Base-by-base conservation (phyloP, 495 filamentous ascomycete species). In the Trichoderma parareesei region DNA sequence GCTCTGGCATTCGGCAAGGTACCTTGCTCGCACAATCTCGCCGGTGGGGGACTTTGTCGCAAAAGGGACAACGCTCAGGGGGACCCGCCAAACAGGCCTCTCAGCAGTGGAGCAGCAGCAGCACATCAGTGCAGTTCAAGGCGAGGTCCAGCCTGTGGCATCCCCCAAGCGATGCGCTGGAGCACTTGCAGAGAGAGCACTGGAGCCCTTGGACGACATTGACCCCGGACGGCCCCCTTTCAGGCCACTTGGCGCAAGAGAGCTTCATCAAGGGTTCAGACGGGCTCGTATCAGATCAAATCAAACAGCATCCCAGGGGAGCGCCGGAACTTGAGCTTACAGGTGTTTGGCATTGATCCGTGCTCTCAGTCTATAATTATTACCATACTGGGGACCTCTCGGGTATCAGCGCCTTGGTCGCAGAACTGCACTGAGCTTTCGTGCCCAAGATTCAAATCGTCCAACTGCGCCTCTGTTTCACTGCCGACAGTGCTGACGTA, bases 1-100 rank as follows among this genome's bases (percentile, higher is more conserved):
- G 53, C 53, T 57, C 33, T 57, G 53, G 53, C 53, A 37, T 57
- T 57, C 53, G 11, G 27, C 27, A 13, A 57, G 27, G 53, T 57
- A 57, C 27, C 53, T 37, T 27, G 20, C 27, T 27, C 5, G 20
- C 27, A 57, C 1, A 33, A 4, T 13, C 16, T 20, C 53, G 18
- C 27, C 37, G 33, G 53, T 4, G 53, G 37, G 33, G 37, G 53
- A 57, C 53, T 57, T 27, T 57, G 53, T 57, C 53, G 53, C 53
- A 37, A 57, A 57, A 27, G 53, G 27, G 53, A 57, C 9, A 35
- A 48, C 53, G 10, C 53, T 57, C 53, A 37, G 53, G 53, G 53
- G 53, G 16, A 57, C 53, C 53, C 10, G 16, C 48, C 48, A 33
- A 55, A 27, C 27, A 27, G 8, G 14, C 10, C 48, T 46, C n/a